Base-by-base conservation (phyloP, 768 basidiomycete species). In the Boletus speciosus region DNA sequence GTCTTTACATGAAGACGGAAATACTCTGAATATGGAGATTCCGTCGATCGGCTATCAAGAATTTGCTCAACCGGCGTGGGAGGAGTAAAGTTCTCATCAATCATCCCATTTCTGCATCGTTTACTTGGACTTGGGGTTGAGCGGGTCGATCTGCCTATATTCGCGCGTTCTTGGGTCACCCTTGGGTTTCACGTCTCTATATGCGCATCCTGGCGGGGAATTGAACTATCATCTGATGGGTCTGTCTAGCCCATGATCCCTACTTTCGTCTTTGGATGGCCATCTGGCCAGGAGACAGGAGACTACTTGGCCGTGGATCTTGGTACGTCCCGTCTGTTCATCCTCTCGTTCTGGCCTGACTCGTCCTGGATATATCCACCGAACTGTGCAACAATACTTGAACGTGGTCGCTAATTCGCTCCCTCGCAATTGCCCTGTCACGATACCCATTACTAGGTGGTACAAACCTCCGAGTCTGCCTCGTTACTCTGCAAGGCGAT, bases 391-490 rank as follows among this genome's bases (percentile, higher is more conserved):
- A 37, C 11, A 50, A 35, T 32, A 0, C 32, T n/a, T 43, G 29
- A 40, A 15, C 38, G 6, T 48, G 49, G 19, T 23, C 16, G 6
- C 38, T 27, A 36, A 51, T 37, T 12, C 19, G 40, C 15, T 35
- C n/a, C 31, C 4, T 9, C 23, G 14, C 31, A 12, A 34, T 34
- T 19, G 12, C 27, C 27, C 42, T 11, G 10, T 34, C 36, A 27
- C 42, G 39, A 29, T 41, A 15, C 37, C 6, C n/a, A 6, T 51
- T 31, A 1, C 16, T 55, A 91, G 90, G 91, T 48, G 95, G 95
- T 34, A 98, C 96, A 23, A 98, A 99, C 67, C 81, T 99, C n/a
- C 93, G 97, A 41, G 97, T 98, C 41, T 99, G 97, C 74, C 86
- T 97, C 41, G 96, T 99, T 47, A 90, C 86, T 29, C 77, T 99